Percentiles rank a stretch among this genome's conserved stretches.
These are phyloP conservation scores for Arabidopsis lyrata DNA, from an alignment of 441 rosid genomes.

Conservation along the genomic window DNA sequence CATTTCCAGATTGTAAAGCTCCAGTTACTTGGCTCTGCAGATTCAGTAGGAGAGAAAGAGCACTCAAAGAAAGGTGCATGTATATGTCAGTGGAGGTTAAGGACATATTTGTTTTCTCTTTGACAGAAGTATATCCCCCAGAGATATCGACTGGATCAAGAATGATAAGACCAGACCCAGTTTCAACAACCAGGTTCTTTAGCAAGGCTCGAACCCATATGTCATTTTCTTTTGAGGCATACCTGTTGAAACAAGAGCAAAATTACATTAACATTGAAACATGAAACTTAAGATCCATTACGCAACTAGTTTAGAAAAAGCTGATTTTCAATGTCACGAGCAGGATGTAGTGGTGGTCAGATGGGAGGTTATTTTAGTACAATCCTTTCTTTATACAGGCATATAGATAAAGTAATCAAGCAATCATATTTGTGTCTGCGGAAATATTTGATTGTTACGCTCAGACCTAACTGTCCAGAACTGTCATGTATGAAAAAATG, in stretches of 20 bases:
- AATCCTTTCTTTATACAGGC: conserved; percentile 23
- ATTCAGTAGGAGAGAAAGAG: conserved; percentile 86
- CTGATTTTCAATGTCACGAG: conserved; percentile 22
- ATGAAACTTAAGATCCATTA: conserved; percentile 15
- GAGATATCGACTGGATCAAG: conserved; percentile 94
- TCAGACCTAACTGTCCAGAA: conserved; percentile 13
- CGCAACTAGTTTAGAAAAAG: conserved; percentile 9
- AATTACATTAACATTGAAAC: conserved; percentile 36
- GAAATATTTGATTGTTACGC: conserved; percentile 24
- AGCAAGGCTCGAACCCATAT: conserved; percentile 89
- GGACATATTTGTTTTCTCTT: conserved; percentile 92
- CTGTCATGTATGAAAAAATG: conserved; percentile 24
- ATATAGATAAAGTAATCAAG: conserved; percentile 24
- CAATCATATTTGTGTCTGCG: conserved; percentile 19
- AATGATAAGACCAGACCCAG: conserved; percentile 98
- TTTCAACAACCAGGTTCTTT: conserved; percentile 90
- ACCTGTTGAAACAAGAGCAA: conserved; percentile 59
- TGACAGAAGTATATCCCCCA: conserved; percentile 89
- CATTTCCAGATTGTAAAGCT: conserved; percentile 93
- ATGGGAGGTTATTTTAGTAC: conserved; percentile 15
- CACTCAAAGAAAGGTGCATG: conserved; percentile 91
- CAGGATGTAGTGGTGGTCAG: conserved; percentile 24
- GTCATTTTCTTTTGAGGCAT: conserved; percentile 96
- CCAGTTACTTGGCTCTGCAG: conserved; percentile 84
- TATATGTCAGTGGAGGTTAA: conserved; percentile 86